Base-by-base conservation (phyloP, 257 asterid species). In the Vinca minor region DNA sequence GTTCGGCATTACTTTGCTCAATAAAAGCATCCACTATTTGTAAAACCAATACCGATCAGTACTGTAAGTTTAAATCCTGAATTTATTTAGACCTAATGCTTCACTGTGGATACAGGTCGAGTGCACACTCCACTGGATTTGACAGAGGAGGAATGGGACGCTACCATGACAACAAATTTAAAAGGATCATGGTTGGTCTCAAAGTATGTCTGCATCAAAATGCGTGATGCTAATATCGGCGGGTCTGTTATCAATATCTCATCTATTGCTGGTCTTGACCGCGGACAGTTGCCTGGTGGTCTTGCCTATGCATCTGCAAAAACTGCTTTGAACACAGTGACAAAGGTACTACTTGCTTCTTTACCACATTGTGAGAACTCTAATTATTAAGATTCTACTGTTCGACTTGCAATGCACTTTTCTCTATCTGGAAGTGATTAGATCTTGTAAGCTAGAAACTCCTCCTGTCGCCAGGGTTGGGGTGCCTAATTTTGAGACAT, bases 201-300 rank as follows among this genome's bases (percentile, higher is more conserved):
- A 0, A 76, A 76, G 54, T 69, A 68, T 55, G 74, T 71, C 0
- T 45, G 78, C 64, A 46, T 34, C 50, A 56, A 25, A 60, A 76
- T 72, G 78, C 54, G 73, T 12, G 65, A 72, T 29, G 57, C 73
- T 25, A 65, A 69, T 62, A 66, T 3, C 29, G 73, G 81, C 9
- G 81, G 81, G 3, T 76, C 73, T n/a, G 48, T 76, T 46, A 69
- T 76, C 62, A 72, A 72, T 48, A 65, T 76, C 14, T 52, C 81
- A 8, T 76, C 81, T 42, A 65, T 54, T 23, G 58, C 75, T 59
- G 81, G 75, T 28, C 60, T 65, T 31, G 23, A 68, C 47, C 75
- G 81, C 12, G 78, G 64, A 21, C 71, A 62, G 29, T 23, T 55
- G 60, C 74, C 74, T 3, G 78, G 81, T 20, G 74, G 72, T 60